phyloP scores from a whole-genome alignment of 129 eudicot genomes.

The Deinandra increscens region DNA sequence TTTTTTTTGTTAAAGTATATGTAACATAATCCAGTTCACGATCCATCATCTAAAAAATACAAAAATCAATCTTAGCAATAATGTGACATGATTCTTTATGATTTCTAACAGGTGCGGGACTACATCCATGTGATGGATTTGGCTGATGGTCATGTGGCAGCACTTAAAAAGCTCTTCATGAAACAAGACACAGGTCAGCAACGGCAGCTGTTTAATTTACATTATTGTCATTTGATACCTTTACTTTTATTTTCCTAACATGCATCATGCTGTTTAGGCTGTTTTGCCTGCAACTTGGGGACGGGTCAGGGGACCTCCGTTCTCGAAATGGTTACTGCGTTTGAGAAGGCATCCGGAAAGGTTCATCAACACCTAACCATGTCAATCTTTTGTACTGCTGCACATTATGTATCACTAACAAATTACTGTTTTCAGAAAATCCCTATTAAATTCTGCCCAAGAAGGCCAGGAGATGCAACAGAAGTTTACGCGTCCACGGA shows the following conservation, averaged over 20 bases:
- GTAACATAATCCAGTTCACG: background rate
- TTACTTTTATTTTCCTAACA: background rate
- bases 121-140: slow-evolving; percentile 98
- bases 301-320: slow-evolving; percentile 87
- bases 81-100: slow-evolving; percentile 5
- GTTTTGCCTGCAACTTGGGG: slow-evolving; percentile 85
- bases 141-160: slow-evolving; percentile 97
- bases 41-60: no score
- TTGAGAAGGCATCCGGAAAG: slow-evolving; percentile 90
- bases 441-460: slow-evolving; percentile 78
- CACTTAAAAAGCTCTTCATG: slow-evolving; percentile 67
- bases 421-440: slow-evolving; percentile 56
- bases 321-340: slow-evolving; percentile 91
- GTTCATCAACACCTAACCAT: slow-evolving; percentile 30
- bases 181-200: slow-evolving; percentile 59
- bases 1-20: background rate
- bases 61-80: no score
- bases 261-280: slow-evolving; percentile 45
- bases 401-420: slow-evolving; percentile 7
- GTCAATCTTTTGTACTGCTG: background rate
- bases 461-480: slow-evolving; percentile 94
- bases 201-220: background rate
- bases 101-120: slow-evolving; percentile 56
- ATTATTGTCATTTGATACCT: background rate
- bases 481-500: slow-evolving; percentile 87